Evolutionary conservation across 2,329 filamentous ascomycete genomes (phyloP).

Genomic region (Didymella segeticola): DNA sequence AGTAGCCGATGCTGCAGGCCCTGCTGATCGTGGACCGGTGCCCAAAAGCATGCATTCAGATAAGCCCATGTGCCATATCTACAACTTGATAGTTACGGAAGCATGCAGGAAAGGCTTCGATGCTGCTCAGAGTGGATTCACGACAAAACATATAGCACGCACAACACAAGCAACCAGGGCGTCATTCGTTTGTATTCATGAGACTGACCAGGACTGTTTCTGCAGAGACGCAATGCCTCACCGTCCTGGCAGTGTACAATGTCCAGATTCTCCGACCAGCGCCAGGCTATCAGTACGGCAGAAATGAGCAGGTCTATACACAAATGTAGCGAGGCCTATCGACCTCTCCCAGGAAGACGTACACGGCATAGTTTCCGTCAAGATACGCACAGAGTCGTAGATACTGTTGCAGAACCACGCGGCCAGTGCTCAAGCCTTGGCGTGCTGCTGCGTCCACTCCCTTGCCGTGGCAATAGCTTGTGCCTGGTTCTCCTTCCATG

Average conservation of each 20-base stretch:
- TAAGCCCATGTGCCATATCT: too few species aligned
- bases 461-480: conserved; percentile 90
- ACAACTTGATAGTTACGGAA: too few species aligned
- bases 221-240: conserved; percentile 9
- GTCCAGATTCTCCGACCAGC: conserved; percentile 28
- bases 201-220: conserved; percentile 13
- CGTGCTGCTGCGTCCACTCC: conserved; percentile 90
- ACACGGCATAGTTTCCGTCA: neutral
- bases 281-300: conserved; percentile 24
- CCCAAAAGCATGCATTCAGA: too few species aligned
- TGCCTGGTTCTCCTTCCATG: conserved; percentile 95
- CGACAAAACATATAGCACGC: too few species aligned
- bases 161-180: neutral
- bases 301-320: conserved; percentile 22
- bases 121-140: too few species aligned
- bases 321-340: conserved; percentile 4
- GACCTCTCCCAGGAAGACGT: neutral
- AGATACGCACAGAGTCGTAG: neutral
- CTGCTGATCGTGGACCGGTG: neutral
- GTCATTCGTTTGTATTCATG: conserved; percentile 30
- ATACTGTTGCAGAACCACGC: neutral
- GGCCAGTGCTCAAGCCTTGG: conserved; percentile 49
- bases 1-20: neutral
- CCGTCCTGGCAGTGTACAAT: conserved; percentile 24
- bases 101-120: too few species aligned